Evolutionary conservation across 2,329 filamentous ascomycete species (phyloP), one percentile per base, ranked within the genome.

Genomic region (Dactylellina parvicollis): DNA sequence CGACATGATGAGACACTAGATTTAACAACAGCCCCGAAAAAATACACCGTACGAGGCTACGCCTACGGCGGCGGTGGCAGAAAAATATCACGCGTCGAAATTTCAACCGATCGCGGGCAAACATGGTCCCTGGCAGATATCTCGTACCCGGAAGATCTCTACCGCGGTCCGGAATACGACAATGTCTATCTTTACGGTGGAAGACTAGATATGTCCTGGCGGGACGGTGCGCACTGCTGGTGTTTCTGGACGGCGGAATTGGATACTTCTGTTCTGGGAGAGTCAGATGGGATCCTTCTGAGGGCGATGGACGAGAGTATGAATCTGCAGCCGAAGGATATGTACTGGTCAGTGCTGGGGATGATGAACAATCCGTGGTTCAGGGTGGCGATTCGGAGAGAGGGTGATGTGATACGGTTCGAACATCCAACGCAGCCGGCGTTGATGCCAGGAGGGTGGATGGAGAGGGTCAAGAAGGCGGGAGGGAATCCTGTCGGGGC

Each of bases 361-460:
- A 97, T 97, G 93, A 96, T 97, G 93, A 96, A 96, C 81, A 96
- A 96, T 77, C 91, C 92, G 0, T 97, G 93, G 93, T 97, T 90
- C 80, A 86, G 93, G 3, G 86, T 97, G 0, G 87, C 88, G 1
- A 90, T 97, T 61, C 86, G 87, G 57, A 88, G 88, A 64, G 75
- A 76, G 71, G 84, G 83, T 0, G 83, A 86, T 14, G 81, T 79
- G 5, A 81, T 96, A 42, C 85, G 87, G 4, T 97, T 97, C 76
- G 92, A 96, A 80, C 93, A 97, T 77, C 93, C 93, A 0, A 96
- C 92, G 1, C 90, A 92, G 75, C 91, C 92, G 4, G 88, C 89
- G 0, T 80, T 92, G 36, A 88, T 89, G 75, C 85, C 90, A 0
- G 91, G 91, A 12, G 93, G 93, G 0, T 97, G 93, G 93, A 96